Evolutionary conservation across 2,329 filamentous ascomycete species (phyloP).

Genomic region (Botrytis galanthina): DNA sequence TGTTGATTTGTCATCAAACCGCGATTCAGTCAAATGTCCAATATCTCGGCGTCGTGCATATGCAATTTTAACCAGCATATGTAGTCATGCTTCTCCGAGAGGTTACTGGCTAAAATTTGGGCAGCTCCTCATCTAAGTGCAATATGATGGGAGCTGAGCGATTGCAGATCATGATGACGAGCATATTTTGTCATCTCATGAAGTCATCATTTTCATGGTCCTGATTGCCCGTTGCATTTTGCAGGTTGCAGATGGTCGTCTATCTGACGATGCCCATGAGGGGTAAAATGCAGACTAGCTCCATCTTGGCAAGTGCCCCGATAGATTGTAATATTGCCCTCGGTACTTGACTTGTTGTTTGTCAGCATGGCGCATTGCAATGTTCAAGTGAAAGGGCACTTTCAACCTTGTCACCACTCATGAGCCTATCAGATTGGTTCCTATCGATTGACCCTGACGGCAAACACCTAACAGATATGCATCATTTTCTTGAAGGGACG

Average conservation of each 20-base stretch:
- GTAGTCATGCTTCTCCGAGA: neutral
- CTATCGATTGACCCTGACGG: neutral
- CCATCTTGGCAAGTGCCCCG: neutral
- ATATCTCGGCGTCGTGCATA: neutral
- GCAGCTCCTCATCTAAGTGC: neutral
- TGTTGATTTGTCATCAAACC: neutral
- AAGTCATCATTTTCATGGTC: accelerated
- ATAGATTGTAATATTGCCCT: too few relatives aligned
- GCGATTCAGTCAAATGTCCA: neutral
- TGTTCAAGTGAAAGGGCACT: neutral
- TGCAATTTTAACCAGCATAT: neutral
- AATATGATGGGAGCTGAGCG: neutral
- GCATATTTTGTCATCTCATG: neutral
- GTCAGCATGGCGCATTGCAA: neutral
- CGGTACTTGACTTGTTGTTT: neutral
- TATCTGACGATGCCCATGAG: neutral
- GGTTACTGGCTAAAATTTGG: too few relatives aligned
- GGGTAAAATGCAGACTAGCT: neutral
- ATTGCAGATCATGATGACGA: neutral
- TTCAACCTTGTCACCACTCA: neutral
- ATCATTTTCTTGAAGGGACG: neutral
- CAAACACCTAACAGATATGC: neutral
- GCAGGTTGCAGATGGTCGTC: too few relatives aligned
- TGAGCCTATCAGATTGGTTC: neutral
- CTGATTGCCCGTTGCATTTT: neutral